Conservation (phyloP, 2,329 filamentous ascomycete species). For the Gremmenia infestans region DNA sequence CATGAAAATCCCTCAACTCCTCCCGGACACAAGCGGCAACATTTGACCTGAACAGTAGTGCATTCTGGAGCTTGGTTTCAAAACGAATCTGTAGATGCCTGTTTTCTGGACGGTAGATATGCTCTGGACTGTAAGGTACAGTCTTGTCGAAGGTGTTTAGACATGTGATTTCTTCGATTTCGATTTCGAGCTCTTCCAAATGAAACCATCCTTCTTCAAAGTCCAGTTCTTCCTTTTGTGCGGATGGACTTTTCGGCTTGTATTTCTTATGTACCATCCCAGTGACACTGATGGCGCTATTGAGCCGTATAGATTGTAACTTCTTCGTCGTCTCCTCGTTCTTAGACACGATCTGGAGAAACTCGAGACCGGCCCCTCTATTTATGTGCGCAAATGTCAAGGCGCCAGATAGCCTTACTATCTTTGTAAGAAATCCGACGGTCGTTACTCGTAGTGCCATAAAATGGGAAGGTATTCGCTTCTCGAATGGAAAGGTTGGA, state of each 20-base stretch:
- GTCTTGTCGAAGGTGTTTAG: conserved; percentile 72
- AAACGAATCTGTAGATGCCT: conserved; percentile 84
- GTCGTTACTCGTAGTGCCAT: conserved; percentile 44
- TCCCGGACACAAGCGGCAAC: conserved; percentile 47
- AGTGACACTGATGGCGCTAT: conserved; percentile 49
- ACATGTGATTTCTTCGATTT: conserved; percentile 55
- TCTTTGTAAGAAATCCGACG: conserved; percentile 68
- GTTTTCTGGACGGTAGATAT: conserved; percentile 66
- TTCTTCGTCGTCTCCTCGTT: conserved; percentile 32
- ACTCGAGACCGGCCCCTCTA: conserved; percentile 36
- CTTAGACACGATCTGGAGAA: conserved; percentile 31
- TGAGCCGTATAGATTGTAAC: conserved; percentile 43
- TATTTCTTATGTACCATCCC: conserved; percentile 31
- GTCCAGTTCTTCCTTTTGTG: conserved; percentile 1
- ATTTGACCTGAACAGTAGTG: conserved; percentile 65
- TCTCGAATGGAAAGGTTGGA: conserved; percentile 10
- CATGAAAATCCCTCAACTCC: conserved; percentile 22
- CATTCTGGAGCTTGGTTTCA: conserved; percentile 58
- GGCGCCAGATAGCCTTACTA: conserved; percentile 61
- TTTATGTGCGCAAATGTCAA: conserved; percentile 61
- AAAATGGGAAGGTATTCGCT: conserved; percentile 1
- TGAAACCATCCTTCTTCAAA: background rate
- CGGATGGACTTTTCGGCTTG: conserved; percentile 13
- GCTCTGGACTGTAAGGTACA: conserved; percentile 67
- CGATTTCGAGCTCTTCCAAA: conserved; percentile 47